Conservation (phyloP, 2,329 filamentous ascomycete genomes). For the Fusarium sp. region DNA sequence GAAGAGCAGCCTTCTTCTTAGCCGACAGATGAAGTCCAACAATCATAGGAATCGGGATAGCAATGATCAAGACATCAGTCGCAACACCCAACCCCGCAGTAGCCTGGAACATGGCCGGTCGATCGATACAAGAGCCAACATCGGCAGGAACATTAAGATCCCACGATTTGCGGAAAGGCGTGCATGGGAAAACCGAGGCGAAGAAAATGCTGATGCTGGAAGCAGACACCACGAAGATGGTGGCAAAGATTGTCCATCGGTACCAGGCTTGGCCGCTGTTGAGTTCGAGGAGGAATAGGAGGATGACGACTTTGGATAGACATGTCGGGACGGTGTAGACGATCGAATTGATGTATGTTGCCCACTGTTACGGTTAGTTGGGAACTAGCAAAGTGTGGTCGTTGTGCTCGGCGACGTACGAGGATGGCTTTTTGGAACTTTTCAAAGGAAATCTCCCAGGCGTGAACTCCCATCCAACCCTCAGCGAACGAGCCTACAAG, state of each 20-base stretch:
- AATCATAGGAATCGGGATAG: neutral
- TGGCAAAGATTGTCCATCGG: neutral
- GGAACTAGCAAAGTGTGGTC: neutral
- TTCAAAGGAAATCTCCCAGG: neutral
- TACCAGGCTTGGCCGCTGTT: neutral
- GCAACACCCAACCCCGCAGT: neutral
- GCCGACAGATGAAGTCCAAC: neutral
- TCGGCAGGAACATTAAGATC: neutral
- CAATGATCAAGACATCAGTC: neutral
- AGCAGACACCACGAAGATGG: neutral
- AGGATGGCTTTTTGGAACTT: neutral
- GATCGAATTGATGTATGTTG: neutral
- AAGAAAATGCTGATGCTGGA: neutral
- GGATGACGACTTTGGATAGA: neutral
- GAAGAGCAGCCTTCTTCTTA: neutral
- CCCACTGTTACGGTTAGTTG: neutral
- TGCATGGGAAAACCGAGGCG: neutral
- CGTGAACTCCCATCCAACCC: neutral
- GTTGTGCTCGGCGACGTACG: neutral
- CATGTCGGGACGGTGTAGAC: neutral
- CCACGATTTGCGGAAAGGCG: neutral
- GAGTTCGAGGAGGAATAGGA: neutral
- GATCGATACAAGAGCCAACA: neutral
- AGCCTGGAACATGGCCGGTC: neutral
- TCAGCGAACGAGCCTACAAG: neutral